Evolutionary conservation across 345 rosid species (phyloP).

Genomic region (Psidium friedrichsthalianum): DNA sequence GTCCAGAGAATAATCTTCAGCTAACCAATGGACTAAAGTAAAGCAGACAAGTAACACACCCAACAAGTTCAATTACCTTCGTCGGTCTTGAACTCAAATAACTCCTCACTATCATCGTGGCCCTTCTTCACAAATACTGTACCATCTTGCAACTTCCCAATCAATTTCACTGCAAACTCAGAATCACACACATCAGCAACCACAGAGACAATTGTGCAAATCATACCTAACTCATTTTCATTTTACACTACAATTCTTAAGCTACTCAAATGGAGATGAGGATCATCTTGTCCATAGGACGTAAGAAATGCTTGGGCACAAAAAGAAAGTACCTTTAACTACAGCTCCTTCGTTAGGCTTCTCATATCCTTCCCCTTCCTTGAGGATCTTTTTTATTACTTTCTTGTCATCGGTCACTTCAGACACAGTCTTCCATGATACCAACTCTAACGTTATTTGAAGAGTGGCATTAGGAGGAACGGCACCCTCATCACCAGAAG

Average conservation of each 20-base stretch:
- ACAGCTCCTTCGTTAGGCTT: conserved; percentile 71
- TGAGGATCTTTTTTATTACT: conserved; percentile 66
- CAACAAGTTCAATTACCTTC: conserved; percentile 43
- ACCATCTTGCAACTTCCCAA: conserved; percentile 79
- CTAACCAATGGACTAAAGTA: neutral
- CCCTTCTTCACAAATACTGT: conserved; percentile 72
- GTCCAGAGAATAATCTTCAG: conserved; percentile 5
- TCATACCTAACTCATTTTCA: neutral
- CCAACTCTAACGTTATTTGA: conserved; percentile 48
- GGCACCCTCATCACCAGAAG: conserved; percentile 20
- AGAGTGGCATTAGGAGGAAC: conserved; percentile 77
- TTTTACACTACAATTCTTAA: neutral
- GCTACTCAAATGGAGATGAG: neutral
- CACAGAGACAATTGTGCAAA: neutral
- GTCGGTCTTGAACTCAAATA: conserved; percentile 71
- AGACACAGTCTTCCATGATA: conserved; percentile 81
- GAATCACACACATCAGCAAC: neutral
- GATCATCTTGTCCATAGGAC: neutral
- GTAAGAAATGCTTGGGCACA: neutral
- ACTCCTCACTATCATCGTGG: conserved; percentile 49
- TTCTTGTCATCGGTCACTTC: conserved; percentile 78
- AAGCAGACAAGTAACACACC: neutral
- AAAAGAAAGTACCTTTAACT: conserved; percentile 43
- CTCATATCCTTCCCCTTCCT: conserved; percentile 90
- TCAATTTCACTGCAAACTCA: conserved; percentile 59